These are phyloP conservation scores for Laburnicola sp. DNA, from an alignment of 2,329 filamentous ascomycete species.

Conservation along the genomic window DNA sequence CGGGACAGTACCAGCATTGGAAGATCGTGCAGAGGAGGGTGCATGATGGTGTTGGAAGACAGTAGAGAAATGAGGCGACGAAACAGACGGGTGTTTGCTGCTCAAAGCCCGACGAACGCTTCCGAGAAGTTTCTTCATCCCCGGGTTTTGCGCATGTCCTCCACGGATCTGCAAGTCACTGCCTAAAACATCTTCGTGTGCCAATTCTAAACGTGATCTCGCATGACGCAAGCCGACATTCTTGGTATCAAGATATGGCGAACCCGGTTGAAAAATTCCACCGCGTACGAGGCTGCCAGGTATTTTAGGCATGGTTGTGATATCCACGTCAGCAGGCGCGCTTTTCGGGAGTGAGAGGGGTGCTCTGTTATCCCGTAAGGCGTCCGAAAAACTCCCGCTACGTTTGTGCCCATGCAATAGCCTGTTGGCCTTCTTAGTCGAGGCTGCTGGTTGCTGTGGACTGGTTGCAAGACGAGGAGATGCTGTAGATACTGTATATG, in stretches of 20 bases:
- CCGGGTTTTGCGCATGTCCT: constrained; percentile 53
- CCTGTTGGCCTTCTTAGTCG: constrained; percentile 31
- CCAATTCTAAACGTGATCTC: constrained; percentile 38
- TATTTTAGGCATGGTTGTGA: constrained; percentile 67
- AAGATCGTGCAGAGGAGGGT: constrained; percentile 29
- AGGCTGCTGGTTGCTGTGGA: constrained; percentile 28
- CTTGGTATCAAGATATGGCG: constrained; percentile 71
- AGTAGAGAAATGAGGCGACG: constrained; percentile 28
- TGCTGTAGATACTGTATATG: constrained; percentile 28
- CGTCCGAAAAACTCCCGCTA: constrained; percentile 86
- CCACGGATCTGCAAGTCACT: constrained; percentile 27
- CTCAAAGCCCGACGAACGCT: constrained; percentile 83
- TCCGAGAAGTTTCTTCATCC: constrained; percentile 83
- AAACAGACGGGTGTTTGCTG: constrained; percentile 51
- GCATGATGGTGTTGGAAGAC: constrained; percentile 25
- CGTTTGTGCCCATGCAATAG: constrained; percentile 67
- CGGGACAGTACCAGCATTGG: constrained; percentile 32
- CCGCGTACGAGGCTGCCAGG: constrained; percentile 86
- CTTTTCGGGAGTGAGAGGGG: constrained; percentile 55
- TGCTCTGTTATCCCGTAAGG: constrained; percentile 68
- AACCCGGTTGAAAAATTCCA: constrained; percentile 77
- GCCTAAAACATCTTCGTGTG: constrained; percentile 29
- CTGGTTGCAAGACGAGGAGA: constrained; percentile 35
- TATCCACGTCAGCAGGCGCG: constrained; percentile 45
- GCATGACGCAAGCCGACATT: constrained; percentile 33